phyloP scores from a whole-genome alignment of 345 rosid species.

The Populus davidiana region DNA sequence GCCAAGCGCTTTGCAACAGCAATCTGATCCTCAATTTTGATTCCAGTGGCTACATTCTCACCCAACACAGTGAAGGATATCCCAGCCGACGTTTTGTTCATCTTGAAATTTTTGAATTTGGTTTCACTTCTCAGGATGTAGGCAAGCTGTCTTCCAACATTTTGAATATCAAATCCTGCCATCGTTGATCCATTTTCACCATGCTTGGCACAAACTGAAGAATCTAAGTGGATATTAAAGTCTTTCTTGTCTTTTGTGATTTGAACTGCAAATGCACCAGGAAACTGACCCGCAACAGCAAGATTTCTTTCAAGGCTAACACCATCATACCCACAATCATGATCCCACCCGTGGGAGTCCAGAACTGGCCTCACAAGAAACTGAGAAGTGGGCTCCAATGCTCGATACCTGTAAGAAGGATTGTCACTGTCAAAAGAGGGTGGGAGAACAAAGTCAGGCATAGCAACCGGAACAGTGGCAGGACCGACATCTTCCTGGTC shows the following conservation, averaged over 20 bases:
- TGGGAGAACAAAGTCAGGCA: slow-evolving; percentile 40
- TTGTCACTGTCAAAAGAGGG: slow-evolving; percentile 39
- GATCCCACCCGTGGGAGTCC: slow-evolving; percentile 40
- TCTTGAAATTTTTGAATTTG: slow-evolving; percentile 26
- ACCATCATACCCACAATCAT: slow-evolving; percentile 43
- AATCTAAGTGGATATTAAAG: slow-evolving; percentile 36
- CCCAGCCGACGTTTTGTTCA: slow-evolving; percentile 37
- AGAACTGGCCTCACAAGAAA: slow-evolving; percentile 40
- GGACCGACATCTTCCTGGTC: slow-evolving; percentile 25
- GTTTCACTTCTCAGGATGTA: slow-evolving; percentile 37
- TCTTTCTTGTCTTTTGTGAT: slow-evolving; percentile 43
- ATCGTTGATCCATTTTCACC: slow-evolving; percentile 33
- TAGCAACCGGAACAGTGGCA: slow-evolving; percentile 22
- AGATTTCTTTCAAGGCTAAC: slow-evolving; percentile 33
- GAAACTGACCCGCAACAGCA: slow-evolving; percentile 22
- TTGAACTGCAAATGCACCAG: slow-evolving; percentile 32
- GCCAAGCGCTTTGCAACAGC: slow-evolving; percentile 29
- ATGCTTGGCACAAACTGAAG: slow-evolving; percentile 35
- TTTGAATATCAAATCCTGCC: slow-evolving; percentile 46
- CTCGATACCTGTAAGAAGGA: slow-evolving; percentile 35
- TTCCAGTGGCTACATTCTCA: slow-evolving; percentile 34
- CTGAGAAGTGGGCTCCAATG: slow-evolving; percentile 29
- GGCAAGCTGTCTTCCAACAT: slow-evolving; percentile 43
- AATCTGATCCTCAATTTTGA: slow-evolving; percentile 42
- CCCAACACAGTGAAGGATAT: slow-evolving; percentile 30